A percentile compares a stretch with the other conserved stretches of the same genome.
Conservation (phyloP, 345 rosid genomes). For the Arabis alpina region DNA sequence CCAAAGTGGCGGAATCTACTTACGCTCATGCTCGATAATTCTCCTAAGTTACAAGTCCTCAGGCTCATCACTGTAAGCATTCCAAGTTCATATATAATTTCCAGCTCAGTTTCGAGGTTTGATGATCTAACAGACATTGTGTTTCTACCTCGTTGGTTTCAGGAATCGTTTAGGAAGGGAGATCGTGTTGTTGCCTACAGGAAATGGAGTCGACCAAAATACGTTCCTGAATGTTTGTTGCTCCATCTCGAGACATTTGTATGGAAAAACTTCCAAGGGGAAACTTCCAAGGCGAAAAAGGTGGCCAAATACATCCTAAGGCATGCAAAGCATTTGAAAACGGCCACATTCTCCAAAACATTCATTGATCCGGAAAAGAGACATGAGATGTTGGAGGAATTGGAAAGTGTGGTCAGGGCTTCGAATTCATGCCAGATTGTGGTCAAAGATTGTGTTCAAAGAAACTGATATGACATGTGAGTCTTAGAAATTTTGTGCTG, state of each 20-base stretch:
- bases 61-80: not conserved
- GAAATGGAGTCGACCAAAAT: not conserved
- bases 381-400: not conserved
- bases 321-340: not conserved
- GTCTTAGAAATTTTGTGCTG: too few species aligned
- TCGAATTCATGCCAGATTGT: not conserved
- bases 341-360: not conserved
- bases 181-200: not conserved
- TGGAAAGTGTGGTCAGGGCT: not conserved
- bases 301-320: not conserved
- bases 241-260: slow-evolving; percentile 1
- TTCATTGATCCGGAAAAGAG: not conserved
- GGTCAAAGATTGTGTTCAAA: too few species aligned
- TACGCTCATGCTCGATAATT: too few species aligned
- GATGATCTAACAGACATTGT: not conserved
- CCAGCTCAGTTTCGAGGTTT: not conserved
- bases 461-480: too few species aligned
- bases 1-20: too few species aligned
- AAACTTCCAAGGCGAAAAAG: not conserved
- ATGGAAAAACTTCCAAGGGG: not conserved
- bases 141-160: too few species aligned
- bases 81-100: not conserved
- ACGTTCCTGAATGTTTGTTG: slow-evolving; percentile 5
- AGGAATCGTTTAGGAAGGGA: too few species aligned
- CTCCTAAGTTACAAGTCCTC: too few species aligned